These are phyloP conservation scores for Exutisphaerella laricina DNA, from an alignment of 2,329 filamentous ascomycete species.

Conservation along the genomic window DNA sequence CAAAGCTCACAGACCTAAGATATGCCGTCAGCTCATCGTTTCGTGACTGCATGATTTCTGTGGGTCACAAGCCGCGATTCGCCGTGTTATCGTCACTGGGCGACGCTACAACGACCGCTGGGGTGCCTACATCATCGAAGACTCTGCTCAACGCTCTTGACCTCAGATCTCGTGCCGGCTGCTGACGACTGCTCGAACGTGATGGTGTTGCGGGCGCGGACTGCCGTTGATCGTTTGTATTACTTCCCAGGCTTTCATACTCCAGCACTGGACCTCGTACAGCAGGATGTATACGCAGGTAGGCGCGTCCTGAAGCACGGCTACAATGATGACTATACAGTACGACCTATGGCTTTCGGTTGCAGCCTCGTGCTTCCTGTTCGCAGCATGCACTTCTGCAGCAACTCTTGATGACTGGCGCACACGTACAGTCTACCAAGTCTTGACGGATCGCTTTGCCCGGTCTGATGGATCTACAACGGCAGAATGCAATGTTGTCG, in stretches of 20 bases:
- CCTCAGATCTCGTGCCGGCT: not conserved
- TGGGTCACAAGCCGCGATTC: too few relatives aligned
- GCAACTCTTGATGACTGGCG: conserved; percentile 36
- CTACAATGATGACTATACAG: conserved; percentile 6
- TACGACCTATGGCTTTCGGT: not conserved
- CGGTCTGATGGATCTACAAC: conserved; percentile 24
- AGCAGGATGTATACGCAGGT: conserved; percentile 3
- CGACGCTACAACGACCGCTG: too few relatives aligned
- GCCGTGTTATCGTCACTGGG: too few relatives aligned
- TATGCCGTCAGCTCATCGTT: not conserved
- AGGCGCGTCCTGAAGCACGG: conserved; percentile 1
- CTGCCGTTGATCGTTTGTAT: conserved; percentile 5
- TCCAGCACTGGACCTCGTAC: not conserved
- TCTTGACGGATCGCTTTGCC: conserved; percentile 38
- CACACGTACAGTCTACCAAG: conserved; percentile 36
- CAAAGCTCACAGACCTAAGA: not conserved
- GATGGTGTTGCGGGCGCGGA: not conserved
- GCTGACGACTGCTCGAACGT: not conserved
- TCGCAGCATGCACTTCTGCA: conserved; percentile 11
- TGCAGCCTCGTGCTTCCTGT: conserved; percentile 1
- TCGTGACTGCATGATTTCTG: too few relatives aligned
- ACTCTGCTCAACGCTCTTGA: not conserved
- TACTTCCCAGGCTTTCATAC: too few relatives aligned
- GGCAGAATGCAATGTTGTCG: conserved; percentile 24
- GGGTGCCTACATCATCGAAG: not conserved